Evolutionary conservation across 2,329 filamentous ascomycete genomes (phyloP).

Genomic region (Emericellopsis atlantica): DNA sequence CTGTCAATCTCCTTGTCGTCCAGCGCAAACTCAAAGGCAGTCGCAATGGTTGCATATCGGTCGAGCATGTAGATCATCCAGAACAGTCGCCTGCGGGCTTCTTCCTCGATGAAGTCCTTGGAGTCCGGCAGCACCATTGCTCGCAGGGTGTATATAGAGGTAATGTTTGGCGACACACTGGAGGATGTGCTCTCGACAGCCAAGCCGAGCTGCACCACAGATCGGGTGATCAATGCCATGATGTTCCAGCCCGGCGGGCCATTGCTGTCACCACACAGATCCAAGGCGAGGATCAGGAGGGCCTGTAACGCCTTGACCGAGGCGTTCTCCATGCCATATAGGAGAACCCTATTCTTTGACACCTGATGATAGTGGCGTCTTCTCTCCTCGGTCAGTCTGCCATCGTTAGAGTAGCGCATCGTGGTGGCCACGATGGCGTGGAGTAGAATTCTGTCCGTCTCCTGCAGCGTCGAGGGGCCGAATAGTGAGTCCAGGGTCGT

Average conservation of each 20-base stretch:
- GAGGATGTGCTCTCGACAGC: slow-evolving; percentile 73
- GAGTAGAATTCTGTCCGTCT: slow-evolving; percentile 70
- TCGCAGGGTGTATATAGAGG: slow-evolving; percentile 79
- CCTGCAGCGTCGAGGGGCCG: slow-evolving; percentile 61
- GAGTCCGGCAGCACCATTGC: slow-evolving; percentile 77
- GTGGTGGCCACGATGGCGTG: slow-evolving; percentile 86
- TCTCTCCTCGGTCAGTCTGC: slow-evolving; percentile 59
- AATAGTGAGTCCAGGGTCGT: slow-evolving; percentile 75
- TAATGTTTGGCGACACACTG: slow-evolving; percentile 63
- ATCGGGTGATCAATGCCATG: slow-evolving; percentile 76
- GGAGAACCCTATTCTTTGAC: slow-evolving; percentile 74
- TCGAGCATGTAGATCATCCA: slow-evolving; percentile 93
- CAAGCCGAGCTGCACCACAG: slow-evolving; percentile 77
- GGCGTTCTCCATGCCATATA: slow-evolving; percentile 82
- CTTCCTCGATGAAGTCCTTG: slow-evolving; percentile 79
- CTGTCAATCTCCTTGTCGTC: slow-evolving; percentile 85
- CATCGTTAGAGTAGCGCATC: slow-evolving; percentile 69
- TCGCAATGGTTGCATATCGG: slow-evolving; percentile 80
- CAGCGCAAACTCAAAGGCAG: slow-evolving; percentile 82
- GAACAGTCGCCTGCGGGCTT: slow-evolving; percentile 71
- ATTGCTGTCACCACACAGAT: slow-evolving; percentile 76
- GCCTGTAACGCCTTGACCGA: slow-evolving; percentile 82
- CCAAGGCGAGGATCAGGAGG: slow-evolving; percentile 73
- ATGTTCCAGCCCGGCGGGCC: slow-evolving; percentile 89
- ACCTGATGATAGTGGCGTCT: slow-evolving; percentile 64